Percentiles rank a stretch among this genome's conserved stretches.
phyloP scores from a whole-genome alignment of 192 early-diverging fungal species.

The Coemansia sp. region DNA sequence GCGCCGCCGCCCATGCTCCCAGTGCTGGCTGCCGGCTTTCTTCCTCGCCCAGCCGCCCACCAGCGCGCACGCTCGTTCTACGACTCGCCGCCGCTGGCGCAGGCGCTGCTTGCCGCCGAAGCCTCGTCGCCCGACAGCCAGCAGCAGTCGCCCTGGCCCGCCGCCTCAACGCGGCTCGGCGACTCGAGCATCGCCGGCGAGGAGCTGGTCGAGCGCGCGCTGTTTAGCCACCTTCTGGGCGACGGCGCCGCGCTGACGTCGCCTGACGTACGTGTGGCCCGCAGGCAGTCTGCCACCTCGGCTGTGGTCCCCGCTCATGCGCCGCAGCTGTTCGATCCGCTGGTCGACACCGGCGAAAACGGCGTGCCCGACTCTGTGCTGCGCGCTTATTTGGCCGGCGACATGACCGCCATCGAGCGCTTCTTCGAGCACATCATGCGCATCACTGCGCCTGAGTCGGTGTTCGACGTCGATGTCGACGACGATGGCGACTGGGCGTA shows the following conservation, averaged over 20 bases:
- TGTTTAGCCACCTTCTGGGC: conserved; percentile 43
- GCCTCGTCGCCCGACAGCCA: conserved; percentile 1
- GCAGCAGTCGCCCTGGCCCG: conserved; percentile 9
- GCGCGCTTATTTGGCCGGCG: conserved; percentile 44
- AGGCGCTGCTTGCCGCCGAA: conserved; percentile 26
- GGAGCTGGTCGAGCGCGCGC: conserved; percentile 24
- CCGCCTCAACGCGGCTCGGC: neutral
- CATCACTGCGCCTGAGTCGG: conserved; percentile 33
- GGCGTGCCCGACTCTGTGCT: conserved; percentile 48
- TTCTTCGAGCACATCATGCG: conserved; percentile 51
- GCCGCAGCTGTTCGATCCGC: conserved; percentile 30
- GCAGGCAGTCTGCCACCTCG: conserved; percentile 15
- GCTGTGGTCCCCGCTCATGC: conserved; percentile 4
- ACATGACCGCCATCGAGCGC: conserved; percentile 42
- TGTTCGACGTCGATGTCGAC: conserved; percentile 33
- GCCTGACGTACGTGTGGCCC: conserved; percentile 17
- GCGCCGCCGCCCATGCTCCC: conserved; percentile 12
- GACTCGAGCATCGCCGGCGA: conserved; percentile 21
- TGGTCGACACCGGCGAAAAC: conserved; percentile 28
- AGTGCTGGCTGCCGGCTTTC: neutral
- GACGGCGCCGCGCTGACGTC: conserved; percentile 43
- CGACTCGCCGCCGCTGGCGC: conserved; percentile 35
- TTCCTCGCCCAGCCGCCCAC: conserved; percentile 8
- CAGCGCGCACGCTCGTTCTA: conserved; percentile 34
- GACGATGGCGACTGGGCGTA: conserved; percentile 52